Conservation (phyloP, 805 yeast species). For the Candida broadrunensis region DNA sequence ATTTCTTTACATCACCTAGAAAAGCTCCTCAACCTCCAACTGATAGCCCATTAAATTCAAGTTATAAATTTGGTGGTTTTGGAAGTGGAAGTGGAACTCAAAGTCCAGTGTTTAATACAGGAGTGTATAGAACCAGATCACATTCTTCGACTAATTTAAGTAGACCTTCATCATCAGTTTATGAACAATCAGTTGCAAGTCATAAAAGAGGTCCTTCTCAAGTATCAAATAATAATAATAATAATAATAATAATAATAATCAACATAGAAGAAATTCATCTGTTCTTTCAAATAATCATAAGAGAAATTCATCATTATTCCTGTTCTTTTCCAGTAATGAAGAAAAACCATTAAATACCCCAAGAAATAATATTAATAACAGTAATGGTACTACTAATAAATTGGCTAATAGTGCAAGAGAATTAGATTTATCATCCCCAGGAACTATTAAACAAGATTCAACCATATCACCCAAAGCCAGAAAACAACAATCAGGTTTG, state of each 20-base stretch:
- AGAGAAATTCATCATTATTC: slow-evolving; percentile 60
- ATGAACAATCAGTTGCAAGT: slow-evolving; percentile 36
- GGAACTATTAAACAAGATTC: neutral
- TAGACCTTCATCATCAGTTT: slow-evolving; percentile 51
- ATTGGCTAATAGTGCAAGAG: no score
- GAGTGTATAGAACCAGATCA: slow-evolving; percentile 19
- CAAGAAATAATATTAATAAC: neutral
- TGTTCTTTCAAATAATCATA: slow-evolving; percentile 31
- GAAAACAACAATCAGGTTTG: neutral
- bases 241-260: slow-evolving; percentile 5
- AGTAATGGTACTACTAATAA: neutral
- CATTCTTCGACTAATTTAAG: slow-evolving; percentile 20
- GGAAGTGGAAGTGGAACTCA: slow-evolving; percentile 15
- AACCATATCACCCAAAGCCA: neutral
- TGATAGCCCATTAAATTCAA: slow-evolving; percentile 24
- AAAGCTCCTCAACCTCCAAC: slow-evolving; percentile 71
- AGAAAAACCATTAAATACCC: slow-evolving; percentile 10
- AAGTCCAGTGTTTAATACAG: neutral
- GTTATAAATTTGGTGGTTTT: slow-evolving; percentile 35
- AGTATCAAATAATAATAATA: slow-evolving; percentile 10
- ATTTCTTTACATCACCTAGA: slow-evolving; percentile 59
- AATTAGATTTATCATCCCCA: neutral
- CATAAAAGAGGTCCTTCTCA: slow-evolving; percentile 47
- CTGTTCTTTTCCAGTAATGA: slow-evolving; percentile 43
- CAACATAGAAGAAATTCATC: slow-evolving; percentile 28